These are phyloP conservation scores for Sporothrix inflata DNA, from an alignment of 2,329 filamentous ascomycete genomes.

Conservation along the genomic window DNA sequence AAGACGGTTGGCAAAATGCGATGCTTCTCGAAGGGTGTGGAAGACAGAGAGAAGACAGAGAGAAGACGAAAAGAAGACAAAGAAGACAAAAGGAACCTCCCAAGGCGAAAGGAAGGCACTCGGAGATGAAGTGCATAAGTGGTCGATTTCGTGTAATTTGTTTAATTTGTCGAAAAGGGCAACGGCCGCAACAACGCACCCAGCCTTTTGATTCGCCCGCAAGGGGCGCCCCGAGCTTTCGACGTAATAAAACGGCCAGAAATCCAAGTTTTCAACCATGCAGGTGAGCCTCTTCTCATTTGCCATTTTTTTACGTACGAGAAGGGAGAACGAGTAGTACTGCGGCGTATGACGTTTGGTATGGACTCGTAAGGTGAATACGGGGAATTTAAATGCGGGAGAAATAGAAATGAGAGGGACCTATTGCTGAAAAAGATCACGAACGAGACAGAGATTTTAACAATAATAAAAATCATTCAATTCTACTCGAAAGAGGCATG, in stretches of 20 bases:
- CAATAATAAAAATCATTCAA: no score
- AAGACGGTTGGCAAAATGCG: neutral
- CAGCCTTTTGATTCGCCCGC: slow-evolving; percentile 12
- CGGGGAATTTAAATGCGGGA: no score
- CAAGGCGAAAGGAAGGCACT: neutral
- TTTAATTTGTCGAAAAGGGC: neutral
- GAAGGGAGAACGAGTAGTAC: neutral
- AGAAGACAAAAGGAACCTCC: neutral
- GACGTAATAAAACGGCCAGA: neutral
- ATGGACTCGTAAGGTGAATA: no score
- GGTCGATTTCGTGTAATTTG: slow-evolving; percentile 5
- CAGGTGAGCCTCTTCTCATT: neutral
- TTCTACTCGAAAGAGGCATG: no score
- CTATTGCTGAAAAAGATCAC: no score
- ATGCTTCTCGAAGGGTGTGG: slow-evolving; percentile 4
- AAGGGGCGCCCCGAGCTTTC: neutral
- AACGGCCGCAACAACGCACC: neutral
- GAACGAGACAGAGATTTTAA: no score
- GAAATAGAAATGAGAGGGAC: neutral
- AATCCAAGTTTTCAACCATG: neutral
- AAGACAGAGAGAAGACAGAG: neutral
- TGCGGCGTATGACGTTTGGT: neutral
- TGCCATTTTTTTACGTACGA: neutral
- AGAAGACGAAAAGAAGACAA: neutral
- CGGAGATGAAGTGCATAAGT: slow-evolving; percentile 21